Evolutionary conservation across 176 grass and related monocot genomes (phyloP).

Genomic region (Avena sativa): DNA sequence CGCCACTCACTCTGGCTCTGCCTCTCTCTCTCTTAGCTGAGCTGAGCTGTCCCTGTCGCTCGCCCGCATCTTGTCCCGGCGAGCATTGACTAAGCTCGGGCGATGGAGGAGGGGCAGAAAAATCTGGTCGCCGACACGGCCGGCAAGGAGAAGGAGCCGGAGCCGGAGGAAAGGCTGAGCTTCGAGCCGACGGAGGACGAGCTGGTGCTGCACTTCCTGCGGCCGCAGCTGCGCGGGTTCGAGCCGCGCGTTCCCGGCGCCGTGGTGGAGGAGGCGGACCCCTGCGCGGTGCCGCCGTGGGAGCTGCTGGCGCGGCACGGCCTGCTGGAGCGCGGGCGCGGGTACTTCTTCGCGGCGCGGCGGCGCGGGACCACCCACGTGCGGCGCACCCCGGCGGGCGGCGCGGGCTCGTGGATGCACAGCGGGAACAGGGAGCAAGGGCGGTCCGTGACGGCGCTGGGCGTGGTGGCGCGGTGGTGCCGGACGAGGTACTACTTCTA

Average conservation of each 20-base stretch:
- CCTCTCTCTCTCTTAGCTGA: not conserved
- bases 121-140: slow-evolving; percentile 1
- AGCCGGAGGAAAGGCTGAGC: not conserved
- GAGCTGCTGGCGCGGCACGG: slow-evolving; percentile 46
- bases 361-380: not conserved
- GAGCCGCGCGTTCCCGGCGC: slow-evolving; percentile 43
- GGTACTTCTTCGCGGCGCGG: slow-evolving; percentile 48
- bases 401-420: slow-evolving; percentile 40
- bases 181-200: slow-evolving; percentile 56
- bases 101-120: not conserved
- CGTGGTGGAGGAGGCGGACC: slow-evolving; percentile 55
- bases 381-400: slow-evolving; percentile 14
- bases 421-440: not conserved
- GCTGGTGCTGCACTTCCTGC: slow-evolving; percentile 56
- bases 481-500: slow-evolving; percentile 42
- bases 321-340: not conserved
- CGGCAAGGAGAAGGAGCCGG: not conserved
- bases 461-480: slow-evolving; percentile 51
- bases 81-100: not conserved
- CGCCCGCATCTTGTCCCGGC: not conserved
- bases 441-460: slow-evolving; percentile 29
- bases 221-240: slow-evolving; percentile 44
- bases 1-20: not conserved
- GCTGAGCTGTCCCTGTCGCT: not conserved
- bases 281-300: slow-evolving; percentile 40